Base-by-base conservation (phyloP, 331 rosid species). In the Quercus phellos region DNA sequence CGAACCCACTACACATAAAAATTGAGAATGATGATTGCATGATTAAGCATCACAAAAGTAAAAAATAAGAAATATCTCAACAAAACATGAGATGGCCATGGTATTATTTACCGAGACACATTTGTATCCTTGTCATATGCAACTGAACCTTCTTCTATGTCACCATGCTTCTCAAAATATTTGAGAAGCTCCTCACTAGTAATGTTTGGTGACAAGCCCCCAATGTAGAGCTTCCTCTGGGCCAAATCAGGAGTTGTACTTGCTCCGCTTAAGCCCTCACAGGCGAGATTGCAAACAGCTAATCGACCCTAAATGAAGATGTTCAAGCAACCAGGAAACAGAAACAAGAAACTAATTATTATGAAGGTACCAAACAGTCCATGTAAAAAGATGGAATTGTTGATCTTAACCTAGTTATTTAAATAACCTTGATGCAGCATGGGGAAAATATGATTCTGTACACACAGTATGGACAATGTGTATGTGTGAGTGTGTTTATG, bases 81-180 rank as follows among this genome's bases (percentile, higher is more conserved):
- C 63, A 55, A 51, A 68, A 76, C 64, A 72, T n/a, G 34, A 22
- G 26, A 71, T 50, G 46, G 79, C 51, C 46, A 71, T 43, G 60
- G 22, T 68, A 59, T 56, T 19, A 80, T 71, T 75, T 77, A 88
- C 96, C 93, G 88, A 67, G 95, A 87, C 78, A 83, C 90, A 84
- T 85, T 84, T 72, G 93, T 75, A 82, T 91, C 92, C 78, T 89
- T 90, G 82, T 88, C 92, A 84, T 90, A 91, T 43, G 89, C 94
- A 85, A 90, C 95, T 10, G 97, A 88, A 70, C 93, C 96, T 88
- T 93, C 96, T 85, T 90, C 97, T 82, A 90, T 91, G 42, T 85
- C 89, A 55, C 97, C 98, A 80, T 87, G 86, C 85, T 85, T 87
- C 53, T 60, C 72, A 51, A 93, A 87, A 79, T 77, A 90, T 80